These are phyloP conservation scores for Boletus edulis DNA, from an alignment of 768 basidiomycete genomes.

Conservation along the genomic window DNA sequence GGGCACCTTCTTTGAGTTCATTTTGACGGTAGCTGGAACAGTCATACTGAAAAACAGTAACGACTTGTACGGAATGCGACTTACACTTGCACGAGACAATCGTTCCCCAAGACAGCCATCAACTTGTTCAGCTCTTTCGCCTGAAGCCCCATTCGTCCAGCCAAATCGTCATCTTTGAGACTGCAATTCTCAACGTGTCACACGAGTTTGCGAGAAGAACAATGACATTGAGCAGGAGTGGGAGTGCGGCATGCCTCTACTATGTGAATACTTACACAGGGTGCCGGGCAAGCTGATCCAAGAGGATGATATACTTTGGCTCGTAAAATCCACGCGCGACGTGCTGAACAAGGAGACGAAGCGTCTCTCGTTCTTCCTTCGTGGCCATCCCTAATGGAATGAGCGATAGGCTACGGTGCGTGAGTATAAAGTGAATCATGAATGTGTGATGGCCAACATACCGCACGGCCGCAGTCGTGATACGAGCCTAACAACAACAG, in stretches of 20 bases:
- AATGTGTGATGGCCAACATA: too few relatives aligned
- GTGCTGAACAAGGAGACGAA: slow-evolving; percentile 87
- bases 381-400: slow-evolving; percentile 46
- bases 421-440: not conserved
- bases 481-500: too few relatives aligned
- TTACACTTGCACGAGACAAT: slow-evolving; percentile 76
- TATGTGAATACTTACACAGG: slow-evolving; percentile 79
- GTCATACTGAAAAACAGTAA: slow-evolving; percentile 1
- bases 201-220: slow-evolving; percentile 10
- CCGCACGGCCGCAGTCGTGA: too few relatives aligned
- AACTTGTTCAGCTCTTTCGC: slow-evolving; percentile 89
- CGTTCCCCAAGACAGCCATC: slow-evolving; percentile 76
- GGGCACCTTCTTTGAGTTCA: slow-evolving; percentile 86
- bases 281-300: slow-evolving; percentile 92
- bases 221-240: slow-evolving; percentile 20
- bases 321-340: slow-evolving; percentile 96
- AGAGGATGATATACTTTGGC: slow-evolving; percentile 81
- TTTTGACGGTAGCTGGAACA: slow-evolving; percentile 77
- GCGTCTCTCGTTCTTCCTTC: slow-evolving; percentile 78
- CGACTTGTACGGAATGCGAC: slow-evolving; percentile 26
- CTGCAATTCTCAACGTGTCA: slow-evolving; percentile 40
- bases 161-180: slow-evolving; percentile 91
- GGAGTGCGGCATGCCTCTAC: slow-evolving; percentile 20
- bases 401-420: too few relatives aligned
- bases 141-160: slow-evolving; percentile 86